Evolutionary conservation across 352 stramenopile genomes (phyloP).

Genomic region (Chrysophaeum taylorii): DNA sequence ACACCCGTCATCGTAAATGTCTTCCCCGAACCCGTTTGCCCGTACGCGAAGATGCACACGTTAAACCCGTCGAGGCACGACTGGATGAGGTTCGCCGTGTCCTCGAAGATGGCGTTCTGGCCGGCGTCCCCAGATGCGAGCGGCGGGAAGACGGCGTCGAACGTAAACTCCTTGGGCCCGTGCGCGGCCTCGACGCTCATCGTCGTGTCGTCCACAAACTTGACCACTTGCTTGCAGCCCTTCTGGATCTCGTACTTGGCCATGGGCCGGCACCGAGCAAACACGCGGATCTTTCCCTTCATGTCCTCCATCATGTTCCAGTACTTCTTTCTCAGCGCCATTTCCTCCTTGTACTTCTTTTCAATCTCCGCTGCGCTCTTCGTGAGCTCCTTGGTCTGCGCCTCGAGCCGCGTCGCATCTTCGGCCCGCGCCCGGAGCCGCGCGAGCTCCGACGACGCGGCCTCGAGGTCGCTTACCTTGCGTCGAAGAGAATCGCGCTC

Average conservation of each 20-base stretch:
- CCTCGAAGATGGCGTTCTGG: constrained; percentile 73
- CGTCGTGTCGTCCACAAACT: constrained; percentile 50
- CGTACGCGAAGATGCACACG: constrained; percentile 82
- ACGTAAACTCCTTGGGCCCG: constrained; percentile 70
- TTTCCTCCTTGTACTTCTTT: constrained; percentile 66
- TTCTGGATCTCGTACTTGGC: constrained; percentile 65
- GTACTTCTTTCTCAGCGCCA: constrained; percentile 80
- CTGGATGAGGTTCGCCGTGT: constrained; percentile 77
- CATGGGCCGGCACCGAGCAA: constrained; percentile 74
- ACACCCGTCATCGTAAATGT: constrained; percentile 81
- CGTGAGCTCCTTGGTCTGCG: constrained; percentile 38
- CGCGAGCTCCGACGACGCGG: constrained; percentile 24
- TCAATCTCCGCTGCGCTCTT: constrained; percentile 47
- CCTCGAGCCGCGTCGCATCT: constrained; percentile 36
- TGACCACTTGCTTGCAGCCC: constrained; percentile 50
- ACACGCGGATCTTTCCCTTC: constrained; percentile 87
- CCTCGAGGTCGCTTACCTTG: constrained; percentile 27
- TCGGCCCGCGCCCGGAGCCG: constrained; percentile 14
- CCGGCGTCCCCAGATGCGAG: background rate
- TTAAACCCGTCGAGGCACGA: constrained; percentile 77
- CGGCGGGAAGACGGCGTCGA: constrained; percentile 73
- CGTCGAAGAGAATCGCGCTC: constrained; percentile 24
- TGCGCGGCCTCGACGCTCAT: constrained; percentile 58
- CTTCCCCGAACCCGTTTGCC: constrained; percentile 79
- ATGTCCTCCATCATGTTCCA: constrained; percentile 90